Evolutionary conservation across 306 rosid genomes (phyloP).

Genomic region (Glycine latifolia): DNA sequence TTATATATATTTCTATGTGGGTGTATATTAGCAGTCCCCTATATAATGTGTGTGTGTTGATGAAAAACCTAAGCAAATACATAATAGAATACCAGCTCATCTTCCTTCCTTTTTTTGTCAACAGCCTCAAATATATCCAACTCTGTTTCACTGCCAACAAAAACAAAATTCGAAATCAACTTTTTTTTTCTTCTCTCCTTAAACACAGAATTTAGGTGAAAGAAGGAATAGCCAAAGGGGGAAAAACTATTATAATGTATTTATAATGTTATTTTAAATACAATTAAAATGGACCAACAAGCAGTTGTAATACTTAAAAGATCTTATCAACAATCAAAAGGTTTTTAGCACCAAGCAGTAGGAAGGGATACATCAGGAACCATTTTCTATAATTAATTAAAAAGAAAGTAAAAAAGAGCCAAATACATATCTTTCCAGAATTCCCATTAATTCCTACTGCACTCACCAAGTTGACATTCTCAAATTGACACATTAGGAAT

Average conservation of each 20-base stretch:
- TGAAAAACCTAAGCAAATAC: slow-evolving; percentile 35
- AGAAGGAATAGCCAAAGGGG: too few relatives aligned
- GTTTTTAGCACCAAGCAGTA: slow-evolving; percentile 14
- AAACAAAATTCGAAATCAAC: slow-evolving; percentile 39
- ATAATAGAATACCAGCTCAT: slow-evolving; percentile 71
- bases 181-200: background rate
- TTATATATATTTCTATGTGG: too few relatives aligned
- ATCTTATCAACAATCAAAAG: slow-evolving; percentile 31
- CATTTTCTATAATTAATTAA: slow-evolving; percentile 22
- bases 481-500: slow-evolving; percentile 15
- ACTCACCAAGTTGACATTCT: slow-evolving; percentile 23
- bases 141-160: slow-evolving; percentile 85
- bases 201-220: too few relatives aligned
- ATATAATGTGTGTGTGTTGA: background rate
- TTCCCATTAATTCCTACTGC: slow-evolving; percentile 30
- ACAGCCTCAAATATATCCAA: slow-evolving; percentile 91
- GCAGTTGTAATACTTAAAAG: slow-evolving; percentile 3
- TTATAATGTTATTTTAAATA: slow-evolving; percentile 15
- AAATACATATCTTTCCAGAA: background rate
- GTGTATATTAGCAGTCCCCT: too few relatives aligned
- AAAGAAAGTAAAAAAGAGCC: slow-evolving; percentile 1
- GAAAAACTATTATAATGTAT: background rate
- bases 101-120: slow-evolving; percentile 80
- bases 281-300: slow-evolving; percentile 22
- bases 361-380: slow-evolving; percentile 5